phyloP scores from a whole-genome alignment of 441 rosid genomes.

The Eutrema salsugineum region DNA sequence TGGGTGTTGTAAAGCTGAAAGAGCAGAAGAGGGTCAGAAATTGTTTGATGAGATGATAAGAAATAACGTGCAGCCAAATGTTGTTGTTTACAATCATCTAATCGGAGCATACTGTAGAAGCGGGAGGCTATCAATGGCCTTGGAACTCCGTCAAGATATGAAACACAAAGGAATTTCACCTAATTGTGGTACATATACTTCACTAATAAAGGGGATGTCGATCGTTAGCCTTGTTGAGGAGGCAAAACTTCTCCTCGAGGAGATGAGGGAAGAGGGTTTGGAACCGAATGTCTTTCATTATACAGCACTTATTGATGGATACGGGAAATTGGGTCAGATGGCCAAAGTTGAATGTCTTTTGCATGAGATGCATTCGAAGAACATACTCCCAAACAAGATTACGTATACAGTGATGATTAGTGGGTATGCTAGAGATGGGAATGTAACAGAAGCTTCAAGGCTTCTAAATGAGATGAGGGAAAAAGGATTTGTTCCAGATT shows the following conservation, averaged over 20 bases:
- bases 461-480: conserved; percentile 49
- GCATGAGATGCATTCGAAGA: conserved; percentile 45
- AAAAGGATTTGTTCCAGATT: conserved; percentile 49
- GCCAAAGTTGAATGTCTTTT: conserved; percentile 39
- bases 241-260: conserved; percentile 39
- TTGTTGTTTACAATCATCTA: conserved; percentile 49
- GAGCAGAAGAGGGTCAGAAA: conserved; percentile 46
- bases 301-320: conserved; percentile 57
- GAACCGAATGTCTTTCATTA: conserved; percentile 53
- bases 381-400: conserved; percentile 49
- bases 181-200: conserved; percentile 48
- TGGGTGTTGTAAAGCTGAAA: conserved; percentile 58
- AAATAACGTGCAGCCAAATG: conserved; percentile 37
- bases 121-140: conserved; percentile 43
- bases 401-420: conserved; percentile 60
- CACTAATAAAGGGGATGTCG: conserved; percentile 58
- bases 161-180: conserved; percentile 40
- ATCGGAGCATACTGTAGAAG: conserved; percentile 46
- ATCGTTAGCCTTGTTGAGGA: conserved; percentile 42
- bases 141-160: conserved; percentile 49
- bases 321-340: conserved; percentile 56
- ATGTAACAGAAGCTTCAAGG: conserved; percentile 48
- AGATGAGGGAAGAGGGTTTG: conserved; percentile 49
- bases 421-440: conserved; percentile 51
- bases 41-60: conserved; percentile 44